A percentile compares a stretch with the other conserved stretches of the same genome.
These are phyloP conservation scores for Coelastrella sp. DNA, from an alignment of 139 green algal species.

Conservation along the genomic window DNA sequence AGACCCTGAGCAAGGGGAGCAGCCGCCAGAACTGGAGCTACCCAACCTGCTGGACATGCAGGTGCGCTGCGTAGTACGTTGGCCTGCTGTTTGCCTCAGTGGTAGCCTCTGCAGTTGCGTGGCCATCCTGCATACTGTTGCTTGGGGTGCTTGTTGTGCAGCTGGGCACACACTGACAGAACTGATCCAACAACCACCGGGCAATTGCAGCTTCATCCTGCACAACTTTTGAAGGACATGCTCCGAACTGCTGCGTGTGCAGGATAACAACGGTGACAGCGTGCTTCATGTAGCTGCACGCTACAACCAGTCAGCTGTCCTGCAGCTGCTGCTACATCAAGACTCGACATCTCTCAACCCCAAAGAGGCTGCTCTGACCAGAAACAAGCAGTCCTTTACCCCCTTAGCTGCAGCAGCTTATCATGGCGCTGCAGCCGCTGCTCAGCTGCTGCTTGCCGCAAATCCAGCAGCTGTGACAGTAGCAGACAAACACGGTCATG, in stretches of 20 bases:
- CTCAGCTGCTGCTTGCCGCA: slow-evolving; percentile 44
- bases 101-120: too few relatives aligned
- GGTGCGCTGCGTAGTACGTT: not conserved
- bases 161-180: not conserved
- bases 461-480: slow-evolving; percentile 18
- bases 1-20: slow-evolving; percentile 4
- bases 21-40: slow-evolving; percentile 30
- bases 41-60: slow-evolving; percentile 30
- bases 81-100: too few relatives aligned
- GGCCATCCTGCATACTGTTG: not conserved
- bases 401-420: slow-evolving; percentile 75
- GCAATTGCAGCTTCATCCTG: too few relatives aligned
- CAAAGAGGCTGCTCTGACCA: not conserved
- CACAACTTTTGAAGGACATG: too few relatives aligned
- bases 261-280: slow-evolving; percentile 82
- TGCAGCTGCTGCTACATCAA: slow-evolving; percentile 45
- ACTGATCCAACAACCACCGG: not conserved
- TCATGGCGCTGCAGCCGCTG: slow-evolving; percentile 47
- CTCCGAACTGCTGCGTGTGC: not conserved
- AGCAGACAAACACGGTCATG: slow-evolving; percentile 61
- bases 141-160: not conserved
- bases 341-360: not conserved
- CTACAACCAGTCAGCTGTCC: slow-evolving; percentile 39
- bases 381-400: slow-evolving; percentile 66
- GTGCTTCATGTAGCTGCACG: slow-evolving; percentile 78